Base-by-base conservation (phyloP, 164 flowering plant species). In the Annona cherimola region DNA sequence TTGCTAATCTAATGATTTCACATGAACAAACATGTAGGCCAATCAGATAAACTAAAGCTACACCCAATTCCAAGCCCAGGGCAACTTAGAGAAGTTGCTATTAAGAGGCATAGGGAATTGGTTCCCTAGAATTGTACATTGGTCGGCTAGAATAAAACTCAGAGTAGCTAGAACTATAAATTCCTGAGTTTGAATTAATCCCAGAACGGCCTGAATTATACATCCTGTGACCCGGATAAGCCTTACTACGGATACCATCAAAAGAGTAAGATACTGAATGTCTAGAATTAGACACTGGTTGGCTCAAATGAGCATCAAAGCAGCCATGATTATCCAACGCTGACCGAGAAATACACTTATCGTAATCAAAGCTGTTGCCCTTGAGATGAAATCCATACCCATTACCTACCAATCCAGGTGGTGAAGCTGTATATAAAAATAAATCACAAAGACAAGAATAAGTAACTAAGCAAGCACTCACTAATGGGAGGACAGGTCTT, bases 281-380 rank as follows among this genome's bases (percentile, higher is more conserved):
- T 69, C 76, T 80, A 9, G 66, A 42, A 42, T 83, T 86, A 78
- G 81, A 75, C 18, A 42, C 26, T 62, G 42, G 41, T 7, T 83
- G 86, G 64, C 88, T 79, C 44, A 82, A 82, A 73, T 87, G 82
- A 83, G 78, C 45, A 68, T 64, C 74, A 35, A 39, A 16, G 65
- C 76, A 82, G 73, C 69, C 76, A 75, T 73, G 76, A 72, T 80
- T 79, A 78, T 84, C 86, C 78, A 77, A 46, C 39, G 85, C 50
- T 66, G 83, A 66, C 73, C 87, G 86, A 61, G 79, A 76, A 45
- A 71, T 80, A 75, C 89, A 79, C 66, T 83, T 84, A 76, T 83
- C 81, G 77, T 81, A 82, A 69, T 85, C 87, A 73, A 76, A 75
- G 80, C 69, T 77, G 77, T 70, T 68, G 71, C 75, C 79, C 72